Base-by-base conservation (phyloP, 306 rosid genomes). In the Cajanus cajan region DNA sequence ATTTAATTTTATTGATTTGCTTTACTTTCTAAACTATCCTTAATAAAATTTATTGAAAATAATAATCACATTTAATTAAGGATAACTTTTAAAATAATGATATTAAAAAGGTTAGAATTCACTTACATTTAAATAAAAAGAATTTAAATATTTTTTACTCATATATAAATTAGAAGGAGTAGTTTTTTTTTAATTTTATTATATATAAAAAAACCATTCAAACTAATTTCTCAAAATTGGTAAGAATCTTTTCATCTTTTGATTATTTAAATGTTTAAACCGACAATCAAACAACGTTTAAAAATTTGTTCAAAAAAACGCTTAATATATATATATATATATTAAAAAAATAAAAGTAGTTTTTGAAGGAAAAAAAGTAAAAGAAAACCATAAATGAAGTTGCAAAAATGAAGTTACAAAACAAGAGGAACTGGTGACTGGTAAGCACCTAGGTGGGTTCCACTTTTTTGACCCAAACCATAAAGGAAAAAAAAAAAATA, bases 391-490 rank as follows among this genome's bases (percentile, higher is more conserved):
- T 16, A n/a, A 19, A 12, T 12, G 6, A 45, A 52, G 18, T 28
- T 5, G n/a, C 7, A 31, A 14, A 15, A 71, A 33, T 78, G 73
- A 65, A 48, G 41, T 47, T 61, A 63, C 58, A 25, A 83, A 55
- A 34, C 41, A 64, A 39, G 65, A 87, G 78, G 71, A 78, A 83
- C 78, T 65, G 62, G 78, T 81, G 84, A 47, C 73, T 63, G 58
- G 22, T 14, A 58, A 41, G 82, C 40, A 11, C 89, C 73, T 57
- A 72, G 70, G 85, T 87, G 83, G 90, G 88, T 74, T 76, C 91
- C 85, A 62, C 78, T 80, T 82, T 90, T 85, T 91, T 91, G 82
- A 85, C 93, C 82, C 57, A 71, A 87, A 76, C 84, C 77, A 62
- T 51, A 57, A 69, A 69, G 37, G 50, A 82, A 71, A 25, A 5